Conservation (phyloP, 345 rosid genomes). For the Mangifera indica region DNA sequence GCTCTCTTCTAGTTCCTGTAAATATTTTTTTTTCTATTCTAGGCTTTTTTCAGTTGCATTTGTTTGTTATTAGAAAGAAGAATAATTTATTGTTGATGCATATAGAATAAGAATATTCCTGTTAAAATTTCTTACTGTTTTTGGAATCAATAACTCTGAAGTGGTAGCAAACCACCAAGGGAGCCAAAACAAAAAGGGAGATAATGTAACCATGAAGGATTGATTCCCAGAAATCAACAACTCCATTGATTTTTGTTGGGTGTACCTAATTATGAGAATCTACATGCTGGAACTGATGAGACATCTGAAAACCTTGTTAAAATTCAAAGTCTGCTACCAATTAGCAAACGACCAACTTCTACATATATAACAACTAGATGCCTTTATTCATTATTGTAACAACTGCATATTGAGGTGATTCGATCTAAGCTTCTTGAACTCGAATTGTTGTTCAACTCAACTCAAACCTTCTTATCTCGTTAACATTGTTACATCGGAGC, state of each 20-base stretch:
- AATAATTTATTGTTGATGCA: too few species aligned
- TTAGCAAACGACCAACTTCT: background rate
- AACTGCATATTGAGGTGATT: background rate
- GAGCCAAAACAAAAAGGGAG: background rate
- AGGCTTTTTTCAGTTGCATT: background rate
- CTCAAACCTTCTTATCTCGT: too few species aligned
- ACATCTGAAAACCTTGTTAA: constrained; percentile 1
- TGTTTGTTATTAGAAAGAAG: too few species aligned
- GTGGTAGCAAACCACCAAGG: background rate
- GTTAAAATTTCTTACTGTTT: too few species aligned
- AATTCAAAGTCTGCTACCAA: constrained; percentile 15
- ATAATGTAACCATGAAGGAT: background rate
- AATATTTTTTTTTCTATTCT: background rate
- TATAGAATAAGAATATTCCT: too few species aligned
- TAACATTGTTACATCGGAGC: too few species aligned
- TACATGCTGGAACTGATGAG: constrained; percentile 12
- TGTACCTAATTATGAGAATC: constrained; percentile 23
- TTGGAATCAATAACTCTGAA: background rate
- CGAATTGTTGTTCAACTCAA: too few species aligned
- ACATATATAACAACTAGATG: background rate
- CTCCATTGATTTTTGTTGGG: constrained; percentile 3
- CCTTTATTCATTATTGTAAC: constrained; percentile 5
- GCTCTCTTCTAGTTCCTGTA: background rate
- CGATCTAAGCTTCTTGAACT: too few species aligned
- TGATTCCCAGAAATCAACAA: background rate